These are phyloP conservation scores for Luffa aegyptiaca DNA, from an alignment of 306 rosid genomes.

Conservation along the genomic window DNA sequence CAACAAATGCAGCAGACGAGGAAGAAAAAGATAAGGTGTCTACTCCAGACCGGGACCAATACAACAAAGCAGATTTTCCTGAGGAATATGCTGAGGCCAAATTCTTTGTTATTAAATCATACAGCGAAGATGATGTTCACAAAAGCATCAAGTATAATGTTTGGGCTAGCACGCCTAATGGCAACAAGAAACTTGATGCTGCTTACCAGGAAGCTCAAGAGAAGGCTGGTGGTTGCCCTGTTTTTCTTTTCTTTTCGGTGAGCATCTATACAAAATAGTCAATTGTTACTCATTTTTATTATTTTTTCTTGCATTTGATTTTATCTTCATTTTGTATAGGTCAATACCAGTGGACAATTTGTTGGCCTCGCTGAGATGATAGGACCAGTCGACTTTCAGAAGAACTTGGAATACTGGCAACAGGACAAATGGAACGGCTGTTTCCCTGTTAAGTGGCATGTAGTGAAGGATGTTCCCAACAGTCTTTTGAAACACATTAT, in stretches of 20 bases:
- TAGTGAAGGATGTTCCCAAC: slow-evolving; percentile 93
- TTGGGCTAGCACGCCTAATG: slow-evolving; percentile 97
- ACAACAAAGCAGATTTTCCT: slow-evolving; percentile 53
- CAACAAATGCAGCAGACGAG: slow-evolving; percentile 24
- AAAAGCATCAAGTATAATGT: slow-evolving; percentile 92
- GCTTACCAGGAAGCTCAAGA: slow-evolving; percentile 91
- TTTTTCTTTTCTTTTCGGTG: slow-evolving; percentile 82
- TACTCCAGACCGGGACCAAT: slow-evolving; percentile 57
- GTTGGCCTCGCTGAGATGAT: slow-evolving; percentile 95
- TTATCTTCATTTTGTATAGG: slow-evolving; percentile 28
- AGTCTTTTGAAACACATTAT: slow-evolving; percentile 85
- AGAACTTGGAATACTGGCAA: slow-evolving; percentile 92
- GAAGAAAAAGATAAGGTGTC: slow-evolving; percentile 53
- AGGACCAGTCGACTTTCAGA: slow-evolving; percentile 88
- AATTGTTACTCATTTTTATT: background rate
- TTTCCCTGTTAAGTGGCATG: slow-evolving; percentile 90
- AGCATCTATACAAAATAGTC: background rate
- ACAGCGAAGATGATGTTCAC: slow-evolving; percentile 95
- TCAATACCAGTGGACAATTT: slow-evolving; percentile 94
- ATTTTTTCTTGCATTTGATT: background rate
- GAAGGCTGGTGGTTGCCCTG: slow-evolving; percentile 63
- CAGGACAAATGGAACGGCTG: slow-evolving; percentile 99
- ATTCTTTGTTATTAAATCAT: slow-evolving; percentile 75
- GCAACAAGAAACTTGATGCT: slow-evolving; percentile 93
- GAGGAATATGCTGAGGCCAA: slow-evolving; percentile 67